Evolutionary conservation across 2,329 filamentous ascomycete genomes (phyloP).

Genomic region (Paradendryphiella salina): DNA sequence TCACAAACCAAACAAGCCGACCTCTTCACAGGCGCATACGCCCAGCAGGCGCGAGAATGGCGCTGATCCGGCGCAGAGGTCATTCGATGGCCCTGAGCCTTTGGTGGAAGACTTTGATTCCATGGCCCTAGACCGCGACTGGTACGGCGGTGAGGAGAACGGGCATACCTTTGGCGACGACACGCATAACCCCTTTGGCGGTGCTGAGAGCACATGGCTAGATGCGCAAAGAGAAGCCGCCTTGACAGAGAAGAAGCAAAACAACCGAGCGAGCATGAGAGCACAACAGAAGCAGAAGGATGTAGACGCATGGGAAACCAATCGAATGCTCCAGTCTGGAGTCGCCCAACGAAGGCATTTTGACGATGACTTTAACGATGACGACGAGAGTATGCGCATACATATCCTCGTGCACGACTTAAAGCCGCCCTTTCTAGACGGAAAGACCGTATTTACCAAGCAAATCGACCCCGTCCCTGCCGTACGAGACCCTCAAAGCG

Average conservation of each 20-base stretch:
- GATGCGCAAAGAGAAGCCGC: constrained; percentile 75
- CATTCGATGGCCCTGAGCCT: constrained; percentile 66
- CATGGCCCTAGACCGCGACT: constrained; percentile 81
- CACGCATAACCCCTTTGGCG: constrained; percentile 87
- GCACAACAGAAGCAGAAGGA: constrained; percentile 88
- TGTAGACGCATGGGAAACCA: constrained; percentile 97
- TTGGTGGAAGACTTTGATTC: constrained; percentile 68
- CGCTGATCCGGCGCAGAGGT: constrained; percentile 55
- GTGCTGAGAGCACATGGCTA: constrained; percentile 70
- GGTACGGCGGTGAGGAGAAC: constrained; percentile 87
- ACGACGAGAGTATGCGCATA: constrained; percentile 85
- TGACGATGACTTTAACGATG: constrained; percentile 80
- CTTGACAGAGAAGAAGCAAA: constrained; percentile 77
- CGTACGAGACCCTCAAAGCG: constrained; percentile 89
- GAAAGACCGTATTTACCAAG: constrained; percentile 94
- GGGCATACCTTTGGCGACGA: constrained; percentile 88
- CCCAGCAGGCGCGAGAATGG: constrained; percentile 37
- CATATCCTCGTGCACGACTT: constrained; percentile 93
- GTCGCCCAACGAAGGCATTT: constrained; percentile 88
- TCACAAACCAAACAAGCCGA: constrained; percentile 41
- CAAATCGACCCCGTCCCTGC: constrained; percentile 94
- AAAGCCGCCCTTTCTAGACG: constrained; percentile 91
- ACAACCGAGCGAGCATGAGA: constrained; percentile 69
- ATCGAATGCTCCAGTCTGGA: constrained; percentile 95
- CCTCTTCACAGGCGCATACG: constrained; percentile 45